These are phyloP conservation scores for Passalora sequoiae DNA, from an alignment of 2,329 filamentous ascomycete species.

Conservation along the genomic window DNA sequence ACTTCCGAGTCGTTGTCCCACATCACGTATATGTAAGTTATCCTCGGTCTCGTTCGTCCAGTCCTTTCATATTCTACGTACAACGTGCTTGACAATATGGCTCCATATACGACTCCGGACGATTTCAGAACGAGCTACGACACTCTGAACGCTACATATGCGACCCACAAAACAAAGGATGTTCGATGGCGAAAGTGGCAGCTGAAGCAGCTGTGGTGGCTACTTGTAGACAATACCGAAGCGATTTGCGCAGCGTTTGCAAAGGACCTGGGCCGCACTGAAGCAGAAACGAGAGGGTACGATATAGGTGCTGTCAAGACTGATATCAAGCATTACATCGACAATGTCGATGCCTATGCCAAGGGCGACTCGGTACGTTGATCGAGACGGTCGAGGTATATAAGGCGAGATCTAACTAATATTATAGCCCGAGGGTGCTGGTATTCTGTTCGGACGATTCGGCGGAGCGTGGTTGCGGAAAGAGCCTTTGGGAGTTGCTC, in stretches of 20 bases:
- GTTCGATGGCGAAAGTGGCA: slow-evolving; percentile 15
- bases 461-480: slow-evolving; percentile 72
- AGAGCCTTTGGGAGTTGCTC: slow-evolving; percentile 72
- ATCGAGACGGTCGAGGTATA: too few species aligned
- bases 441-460: slow-evolving; percentile 53
- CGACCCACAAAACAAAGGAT: slow-evolving; percentile 13
- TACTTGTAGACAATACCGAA: slow-evolving; percentile 9
- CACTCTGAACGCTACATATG: slow-evolving; percentile 8
- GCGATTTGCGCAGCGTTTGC: slow-evolving; percentile 8
- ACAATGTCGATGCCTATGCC: slow-evolving; percentile 11
- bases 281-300: slow-evolving; percentile 10
- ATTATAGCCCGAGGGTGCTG: slow-evolving; percentile 12
- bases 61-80: neutral
- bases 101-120: slow-evolving; percentile 5
- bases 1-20: too few species aligned
- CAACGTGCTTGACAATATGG: neutral
- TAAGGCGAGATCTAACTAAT: too few species aligned
- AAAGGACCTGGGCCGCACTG: slow-evolving; percentile 8
- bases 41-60: too few species aligned
- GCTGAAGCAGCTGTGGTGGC: slow-evolving; percentile 15
- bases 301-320: slow-evolving; percentile 10
- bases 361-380: slow-evolving; percentile 6
- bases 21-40: too few species aligned
- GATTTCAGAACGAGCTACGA: slow-evolving; percentile 11
- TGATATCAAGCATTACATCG: slow-evolving; percentile 10